Evolutionary conservation across 1,284 basidiomycete species (phyloP).

Genomic region (Ganoderma lingzhi): DNA sequence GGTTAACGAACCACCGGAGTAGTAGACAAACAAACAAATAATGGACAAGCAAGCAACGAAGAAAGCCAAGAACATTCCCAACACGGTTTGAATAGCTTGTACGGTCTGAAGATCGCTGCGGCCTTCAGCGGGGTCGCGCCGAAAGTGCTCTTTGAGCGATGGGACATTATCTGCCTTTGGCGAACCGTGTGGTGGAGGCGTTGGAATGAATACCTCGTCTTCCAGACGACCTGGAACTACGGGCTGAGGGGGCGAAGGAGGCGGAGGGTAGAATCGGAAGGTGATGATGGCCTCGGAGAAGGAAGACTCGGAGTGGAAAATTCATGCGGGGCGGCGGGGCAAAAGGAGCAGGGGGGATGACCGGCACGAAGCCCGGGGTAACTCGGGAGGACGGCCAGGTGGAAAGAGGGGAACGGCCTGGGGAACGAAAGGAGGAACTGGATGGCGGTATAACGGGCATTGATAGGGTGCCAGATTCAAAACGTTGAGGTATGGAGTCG

Average conservation of each 20-base stretch:
- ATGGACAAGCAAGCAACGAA: neutral
- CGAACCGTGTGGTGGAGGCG: neutral
- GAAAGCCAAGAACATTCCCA: constrained; percentile 3
- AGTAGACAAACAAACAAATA: neutral
- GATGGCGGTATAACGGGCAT: neutral
- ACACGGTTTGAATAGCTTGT: neutral
- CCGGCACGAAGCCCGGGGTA: too few species aligned
- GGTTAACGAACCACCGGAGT: constrained; percentile 1
- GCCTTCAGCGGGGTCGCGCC: neutral
- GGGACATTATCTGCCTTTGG: neutral
- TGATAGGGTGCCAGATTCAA: neutral
- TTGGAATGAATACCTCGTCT: neutral
- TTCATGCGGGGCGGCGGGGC: neutral
- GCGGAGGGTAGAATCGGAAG: neutral
- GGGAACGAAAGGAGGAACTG: too few species aligned
- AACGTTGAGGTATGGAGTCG: neutral
- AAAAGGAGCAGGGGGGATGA: neutral
- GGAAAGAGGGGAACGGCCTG: neutral
- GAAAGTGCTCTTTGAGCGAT: neutral
- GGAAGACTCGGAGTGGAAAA: neutral
- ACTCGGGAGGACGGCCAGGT: too few species aligned
- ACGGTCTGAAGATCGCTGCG: neutral
- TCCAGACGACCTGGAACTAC: neutral
- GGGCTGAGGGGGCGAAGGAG: neutral
- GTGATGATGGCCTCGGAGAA: neutral